Evolutionary conservation across 2,329 filamentous ascomycete genomes (phyloP), one percentile per base, ranked within the genome.

Genomic region (Torrubiellomyces zombiae): DNA sequence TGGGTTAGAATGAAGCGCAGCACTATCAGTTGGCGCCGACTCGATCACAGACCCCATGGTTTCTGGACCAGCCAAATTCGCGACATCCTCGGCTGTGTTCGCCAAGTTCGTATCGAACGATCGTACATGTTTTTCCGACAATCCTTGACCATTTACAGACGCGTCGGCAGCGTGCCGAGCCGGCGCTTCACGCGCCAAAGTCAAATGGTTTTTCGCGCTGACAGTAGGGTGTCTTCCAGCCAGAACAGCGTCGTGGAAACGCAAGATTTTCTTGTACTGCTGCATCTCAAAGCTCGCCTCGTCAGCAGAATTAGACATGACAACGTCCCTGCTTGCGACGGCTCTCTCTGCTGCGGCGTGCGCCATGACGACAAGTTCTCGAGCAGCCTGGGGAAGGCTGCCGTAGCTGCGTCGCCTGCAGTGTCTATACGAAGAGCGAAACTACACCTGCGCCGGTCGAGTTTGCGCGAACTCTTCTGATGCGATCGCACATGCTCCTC

Each of bases 221-320:
- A 75, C 63, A 39, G 55, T 62, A 24, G 68, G 63, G 43, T 85
- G 76, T 39, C 64, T 71, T 44, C 85, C 83, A 48, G 79, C 69
- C 45, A 89, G 60, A 39, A 95, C 67, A 38, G 73, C 63, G 57
- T 93, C 78, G 51, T 74, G 75, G 50, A 95, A 73, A 38, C 63
- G 68, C 43, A 92, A 49, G 42, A 95, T 78, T 54, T 75, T 81
- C 44, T 76, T 67, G 57, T 82, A 89, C 51, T 85, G 70, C 26
- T 60, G 51, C 24, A 75, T 52, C 43, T 75, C 68, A 41, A 63
- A 56, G 30, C 60, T 45, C 36, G 68, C 61, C 32, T 61, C 57
- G 32, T 59, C 45, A 28, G 55, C 46, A 18, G 42, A 45, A 32
- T 24, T 23, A 22, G 39, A 30, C 38, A 52, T 35, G 14, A 27